phyloP scores from a whole-genome alignment of 768 basidiomycete genomes.

The Paxillus ammoniavirescens region DNA sequence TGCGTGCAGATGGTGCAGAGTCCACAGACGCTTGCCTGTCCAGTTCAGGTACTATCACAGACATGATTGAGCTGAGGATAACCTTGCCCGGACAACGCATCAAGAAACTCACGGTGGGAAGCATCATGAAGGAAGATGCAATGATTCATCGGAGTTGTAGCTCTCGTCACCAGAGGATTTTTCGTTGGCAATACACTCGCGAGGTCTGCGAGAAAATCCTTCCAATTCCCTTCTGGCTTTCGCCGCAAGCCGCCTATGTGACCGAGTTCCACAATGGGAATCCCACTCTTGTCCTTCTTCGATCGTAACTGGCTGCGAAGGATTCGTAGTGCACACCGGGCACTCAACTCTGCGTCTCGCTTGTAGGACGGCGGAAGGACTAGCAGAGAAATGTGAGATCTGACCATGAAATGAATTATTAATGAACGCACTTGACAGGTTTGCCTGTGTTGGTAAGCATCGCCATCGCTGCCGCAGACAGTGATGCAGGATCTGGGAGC shows the following conservation, averaged over 20 bases:
- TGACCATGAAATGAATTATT: neutral
- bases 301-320: conserved; percentile 61
- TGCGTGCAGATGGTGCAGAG: neutral
- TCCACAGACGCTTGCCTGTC: too few relatives aligned
- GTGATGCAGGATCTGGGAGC: conserved; percentile 54
- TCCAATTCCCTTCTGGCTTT: conserved; percentile 22
- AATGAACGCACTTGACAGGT: conserved; percentile 43
- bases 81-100: neutral
- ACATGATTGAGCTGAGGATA: neutral
- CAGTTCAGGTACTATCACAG: neutral
- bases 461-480: conserved; percentile 54
- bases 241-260: conserved; percentile 49
- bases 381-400: conserved; percentile 29
- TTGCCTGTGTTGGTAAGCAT: conserved; percentile 49
- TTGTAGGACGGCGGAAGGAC: conserved; percentile 54
- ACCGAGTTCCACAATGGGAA: conserved; percentile 52
- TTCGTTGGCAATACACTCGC: neutral
- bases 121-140: conserved; percentile 8
- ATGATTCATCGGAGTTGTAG: neutral
- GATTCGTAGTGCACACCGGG: conserved; percentile 56
- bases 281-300: conserved; percentile 58
- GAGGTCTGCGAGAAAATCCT: neutral
- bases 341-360: conserved; percentile 62
- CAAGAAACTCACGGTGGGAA: conserved; percentile 8
- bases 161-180: conserved; percentile 6